Evolutionary conservation across 75 land plant species (phyloP), one percentile per base, ranked within the genome.

Genomic region (Picea glauca): DNA sequence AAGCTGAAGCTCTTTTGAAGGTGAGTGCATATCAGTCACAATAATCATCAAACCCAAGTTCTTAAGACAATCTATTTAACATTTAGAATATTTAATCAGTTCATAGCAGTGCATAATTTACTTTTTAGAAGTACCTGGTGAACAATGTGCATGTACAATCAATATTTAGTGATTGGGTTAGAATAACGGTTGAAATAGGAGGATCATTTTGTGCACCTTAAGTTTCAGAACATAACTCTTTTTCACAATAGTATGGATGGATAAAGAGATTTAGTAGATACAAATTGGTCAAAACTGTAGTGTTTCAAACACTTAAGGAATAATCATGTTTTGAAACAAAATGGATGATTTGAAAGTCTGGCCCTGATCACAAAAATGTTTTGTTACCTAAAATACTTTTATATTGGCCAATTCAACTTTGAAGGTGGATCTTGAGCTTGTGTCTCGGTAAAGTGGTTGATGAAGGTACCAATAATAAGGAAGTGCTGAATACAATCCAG

Each of bases 1-100:
- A 98, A 84, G 99, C 98, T 74, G 99, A 98, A 84, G 98, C 98
- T 62, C 93, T 98, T 30, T 78, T 98, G 84, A 98, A 98, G 98
- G 99, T 92, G 7, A 62, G 67, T 66, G 40, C 46, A 76, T 63
- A 58, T 21, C 13, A 68, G 18, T 11, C 23, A 14, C 35, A 33
- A 18, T 66, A 33, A 13, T 66, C 35, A 35, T 66, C 5, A 4
- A 65, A 2, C 31, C 33, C 1, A 65, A 65, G 1, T 65, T 35
- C 13, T 33, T 30, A 30, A 64, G 31, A 32, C 12, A 31, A 31
- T 13, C 4, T 30, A 9, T 30, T 30, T 30, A 60, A 4, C 62
- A 60, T 50, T 50, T 50, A 50, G 56, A 50, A 50, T 50, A 8
- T 50, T 50, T 50, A 50, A 50, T 50, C 56, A 50, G 12, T 50